Percentiles rank a stretch among this genome's conserved stretches.
Evolutionary conservation across 2,329 filamentous ascomycete species (phyloP).

Genomic region (Rutstroemia sp.): DNA sequence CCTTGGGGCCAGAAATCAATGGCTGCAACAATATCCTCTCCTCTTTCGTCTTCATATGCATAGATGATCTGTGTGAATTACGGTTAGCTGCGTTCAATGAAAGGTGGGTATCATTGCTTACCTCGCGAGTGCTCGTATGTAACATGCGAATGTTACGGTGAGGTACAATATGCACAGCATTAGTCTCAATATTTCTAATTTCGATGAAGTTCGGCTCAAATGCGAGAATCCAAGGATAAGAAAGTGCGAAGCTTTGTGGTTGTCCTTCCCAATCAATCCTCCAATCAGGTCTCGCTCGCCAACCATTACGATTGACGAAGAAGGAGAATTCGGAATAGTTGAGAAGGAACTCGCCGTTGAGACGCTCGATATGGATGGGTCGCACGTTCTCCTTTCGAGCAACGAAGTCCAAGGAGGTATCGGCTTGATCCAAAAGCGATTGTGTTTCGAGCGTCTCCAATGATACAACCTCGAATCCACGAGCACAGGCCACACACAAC

Average conservation of each 20-base stretch:
- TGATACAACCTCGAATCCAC: slow-evolving; percentile 94
- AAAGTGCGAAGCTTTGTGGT: slow-evolving; percentile 86
- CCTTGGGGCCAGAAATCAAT: slow-evolving; percentile 78
- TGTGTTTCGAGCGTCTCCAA: slow-evolving; percentile 97
- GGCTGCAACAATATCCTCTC: slow-evolving; percentile 87
- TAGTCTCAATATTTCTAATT: slow-evolving; percentile 89
- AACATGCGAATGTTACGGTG: slow-evolving; percentile 97
- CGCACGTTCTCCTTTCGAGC: slow-evolving; percentile 87
- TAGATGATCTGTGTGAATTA: slow-evolving; percentile 69
- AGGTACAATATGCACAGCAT: slow-evolving; percentile 90
- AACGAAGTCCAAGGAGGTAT: slow-evolving; percentile 96
- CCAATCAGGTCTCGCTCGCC: slow-evolving; percentile 94
- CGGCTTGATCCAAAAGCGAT: slow-evolving; percentile 91
- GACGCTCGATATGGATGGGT: slow-evolving; percentile 93
- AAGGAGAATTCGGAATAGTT: slow-evolving; percentile 99
- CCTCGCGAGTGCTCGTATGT: slow-evolving; percentile 94
- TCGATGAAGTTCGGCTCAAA: slow-evolving; percentile 98
- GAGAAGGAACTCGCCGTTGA: slow-evolving; percentile 93
- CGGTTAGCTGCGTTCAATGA: neutral
- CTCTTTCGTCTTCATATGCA: slow-evolving; percentile 91
- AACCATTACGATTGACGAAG: slow-evolving; percentile 98
- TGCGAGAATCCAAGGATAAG: slow-evolving; percentile 92
- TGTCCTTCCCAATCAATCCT: slow-evolving; percentile 95
- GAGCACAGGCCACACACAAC: slow-evolving; percentile 88
- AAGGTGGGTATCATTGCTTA: slow-evolving; percentile 38